Percentiles rank a stretch among this genome's conserved stretches.
Conservation (phyloP, 495 filamentous ascomycete species). For the Tuber magnatum region DNA sequence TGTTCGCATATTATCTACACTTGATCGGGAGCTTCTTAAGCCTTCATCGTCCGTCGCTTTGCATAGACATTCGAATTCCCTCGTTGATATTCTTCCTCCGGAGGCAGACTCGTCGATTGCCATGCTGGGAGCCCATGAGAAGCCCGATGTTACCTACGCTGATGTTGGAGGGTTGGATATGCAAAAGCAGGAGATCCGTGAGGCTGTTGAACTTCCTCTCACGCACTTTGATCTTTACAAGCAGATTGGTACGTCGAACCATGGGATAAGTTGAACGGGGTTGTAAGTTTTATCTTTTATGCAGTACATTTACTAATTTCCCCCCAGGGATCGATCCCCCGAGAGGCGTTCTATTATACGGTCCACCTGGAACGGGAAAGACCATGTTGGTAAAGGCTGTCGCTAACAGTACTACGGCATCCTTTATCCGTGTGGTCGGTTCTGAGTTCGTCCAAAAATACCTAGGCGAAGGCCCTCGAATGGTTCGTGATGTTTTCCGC, state of each 20-base stretch:
- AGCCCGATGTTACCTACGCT: slow-evolving; percentile 96
- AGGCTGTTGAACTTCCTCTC: slow-evolving; percentile 91
- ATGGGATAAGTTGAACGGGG: background rate
- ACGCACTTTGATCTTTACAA: slow-evolving; percentile 98
- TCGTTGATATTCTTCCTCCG: slow-evolving; percentile 94
- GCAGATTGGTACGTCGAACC: slow-evolving; percentile 62
- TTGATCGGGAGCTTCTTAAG: slow-evolving; percentile 95
- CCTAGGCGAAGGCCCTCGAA: slow-evolving; percentile 90
- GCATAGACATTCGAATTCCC: slow-evolving; percentile 94
- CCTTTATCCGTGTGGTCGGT: slow-evolving; percentile 95
- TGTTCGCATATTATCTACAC: slow-evolving; percentile 93
- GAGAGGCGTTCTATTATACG: slow-evolving; percentile 90
- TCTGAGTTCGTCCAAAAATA: slow-evolving; percentile 99
- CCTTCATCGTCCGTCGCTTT: slow-evolving; percentile 94
- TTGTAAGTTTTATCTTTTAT: background rate
- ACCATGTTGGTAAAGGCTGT: slow-evolving; percentile 99
- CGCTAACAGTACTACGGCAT: slow-evolving; percentile 94
- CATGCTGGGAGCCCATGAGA: slow-evolving; percentile 93
- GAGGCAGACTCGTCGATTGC: slow-evolving; percentile 98
- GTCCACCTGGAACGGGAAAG: slow-evolving; percentile 94
- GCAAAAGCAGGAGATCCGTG: slow-evolving; percentile 99
- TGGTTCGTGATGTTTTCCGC: slow-evolving; percentile 98
- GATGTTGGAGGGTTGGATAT: slow-evolving; percentile 97
- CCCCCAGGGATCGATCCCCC: slow-evolving; percentile 82
- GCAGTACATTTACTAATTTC: slow-evolving; percentile 32